These are phyloP conservation scores for Clavaria fumosa DNA, from an alignment of 768 basidiomycete species.

Conservation along the genomic window DNA sequence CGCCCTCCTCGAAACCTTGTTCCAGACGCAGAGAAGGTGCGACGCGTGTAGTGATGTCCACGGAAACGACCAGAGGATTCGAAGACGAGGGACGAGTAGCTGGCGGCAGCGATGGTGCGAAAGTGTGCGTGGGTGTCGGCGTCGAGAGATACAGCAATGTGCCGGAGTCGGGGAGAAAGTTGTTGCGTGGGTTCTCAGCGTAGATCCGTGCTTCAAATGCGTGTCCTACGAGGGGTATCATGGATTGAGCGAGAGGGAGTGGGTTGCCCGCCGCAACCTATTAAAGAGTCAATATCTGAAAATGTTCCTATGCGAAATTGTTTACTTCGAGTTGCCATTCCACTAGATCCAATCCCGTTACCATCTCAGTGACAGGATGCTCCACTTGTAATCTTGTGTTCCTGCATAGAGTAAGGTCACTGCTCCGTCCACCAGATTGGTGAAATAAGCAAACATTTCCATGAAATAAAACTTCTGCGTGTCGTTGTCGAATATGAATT, in stretches of 20 bases:
- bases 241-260: conserved; percentile 59
- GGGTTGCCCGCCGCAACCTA: conserved; percentile 82
- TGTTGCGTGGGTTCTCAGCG: conserved; percentile 86
- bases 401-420: conserved; percentile 25
- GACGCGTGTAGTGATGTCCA: conserved; percentile 21
- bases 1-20: conserved; percentile 71
- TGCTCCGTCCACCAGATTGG: neutral
- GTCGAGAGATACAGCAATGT: conserved; percentile 67
- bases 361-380: conserved; percentile 90
- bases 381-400: conserved; percentile 80
- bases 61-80: conserved; percentile 13
- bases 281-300: neutral
- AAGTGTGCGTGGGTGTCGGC: conserved; percentile 54
- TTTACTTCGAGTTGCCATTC: conserved; percentile 84
- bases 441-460: conserved; percentile 52
- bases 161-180: conserved; percentile 88
- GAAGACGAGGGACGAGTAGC: conserved; percentile 13
- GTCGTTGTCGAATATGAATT: conserved; percentile 93
- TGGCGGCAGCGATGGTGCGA: conserved; percentile 34
- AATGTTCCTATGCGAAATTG: neutral
- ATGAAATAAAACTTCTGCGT: conserved; percentile 82
- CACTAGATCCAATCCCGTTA: conserved; percentile 86
- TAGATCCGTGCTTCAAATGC: conserved; percentile 94
- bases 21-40: conserved; percentile 66
- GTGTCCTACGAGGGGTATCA: conserved; percentile 80